Conservation (phyloP, 2,329 filamentous ascomycete species). For the Botrytis sinoallii region DNA sequence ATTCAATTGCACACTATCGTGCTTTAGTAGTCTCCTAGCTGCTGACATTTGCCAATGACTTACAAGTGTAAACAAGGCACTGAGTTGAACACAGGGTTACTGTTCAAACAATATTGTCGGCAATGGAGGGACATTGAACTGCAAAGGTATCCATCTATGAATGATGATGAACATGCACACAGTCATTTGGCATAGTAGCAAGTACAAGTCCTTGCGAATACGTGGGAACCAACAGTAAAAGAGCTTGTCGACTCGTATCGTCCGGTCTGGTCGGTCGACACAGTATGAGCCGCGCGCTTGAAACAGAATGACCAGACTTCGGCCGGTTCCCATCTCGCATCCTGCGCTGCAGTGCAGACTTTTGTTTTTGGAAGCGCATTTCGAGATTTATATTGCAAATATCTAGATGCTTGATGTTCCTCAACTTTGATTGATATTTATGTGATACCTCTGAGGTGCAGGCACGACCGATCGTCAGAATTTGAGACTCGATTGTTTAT, state of each 20-base stretch:
- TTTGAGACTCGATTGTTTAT: neutral
- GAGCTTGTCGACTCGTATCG: neutral
- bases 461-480: neutral
- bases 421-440: neutral
- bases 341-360: neutral
- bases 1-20: neutral
- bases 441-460: neutral
- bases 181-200: neutral
- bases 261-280: neutral
- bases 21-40: neutral
- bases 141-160: neutral
- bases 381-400: neutral
- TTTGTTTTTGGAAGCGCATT: neutral
- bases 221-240: neutral
- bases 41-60: neutral
- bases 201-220: neutral
- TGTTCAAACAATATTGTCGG: neutral
- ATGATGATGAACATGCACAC: neutral
- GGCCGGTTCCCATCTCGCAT: neutral
- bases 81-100: neutral
- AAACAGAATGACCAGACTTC: neutral
- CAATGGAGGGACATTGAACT: neutral
- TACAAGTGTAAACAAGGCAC: neutral
- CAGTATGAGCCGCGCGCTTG: neutral
- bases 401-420: neutral